Percentiles rank a stretch among this genome's conserved stretches.
Evolutionary conservation across 1,284 basidiomycete species (phyloP).

Genomic region (Exobasidium cylindrosporum): DNA sequence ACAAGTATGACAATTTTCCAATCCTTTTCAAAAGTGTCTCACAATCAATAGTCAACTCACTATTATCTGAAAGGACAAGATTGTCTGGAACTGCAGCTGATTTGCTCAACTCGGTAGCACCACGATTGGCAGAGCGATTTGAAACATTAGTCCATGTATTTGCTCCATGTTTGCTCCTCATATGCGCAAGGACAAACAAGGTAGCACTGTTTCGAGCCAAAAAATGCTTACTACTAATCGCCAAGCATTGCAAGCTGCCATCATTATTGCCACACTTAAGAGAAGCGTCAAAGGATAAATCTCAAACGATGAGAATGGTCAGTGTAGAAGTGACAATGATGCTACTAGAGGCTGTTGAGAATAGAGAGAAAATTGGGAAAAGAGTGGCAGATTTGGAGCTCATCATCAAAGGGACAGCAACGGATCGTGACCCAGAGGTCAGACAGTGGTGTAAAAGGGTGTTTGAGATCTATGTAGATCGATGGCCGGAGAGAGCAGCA

Average conservation of each 20-base stretch:
- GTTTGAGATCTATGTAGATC: conserved; percentile 55
- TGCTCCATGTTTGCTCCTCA: conserved; percentile 57
- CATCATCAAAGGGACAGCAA: conserved; percentile 56
- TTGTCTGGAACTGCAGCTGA: conserved; percentile 59
- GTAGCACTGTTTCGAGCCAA: conserved; percentile 59
- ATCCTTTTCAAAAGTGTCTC: conserved; percentile 28
- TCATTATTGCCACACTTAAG: conserved; percentile 54
- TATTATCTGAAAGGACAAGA: conserved; percentile 59
- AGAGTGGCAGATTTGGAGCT: conserved; percentile 55
- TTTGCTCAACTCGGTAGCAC: conserved; percentile 59
- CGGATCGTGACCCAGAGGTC: conserved; percentile 59
- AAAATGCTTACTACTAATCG: conserved; percentile 57
- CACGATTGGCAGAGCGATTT: conserved; percentile 56
- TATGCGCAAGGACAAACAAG: conserved; percentile 60
- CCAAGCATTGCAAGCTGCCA: conserved; percentile 56
- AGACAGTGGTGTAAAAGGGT: conserved; percentile 57
- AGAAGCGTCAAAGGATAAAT: conserved; percentile 57
- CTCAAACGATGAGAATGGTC: conserved; percentile 27
- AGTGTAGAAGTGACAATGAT: conserved; percentile 25
- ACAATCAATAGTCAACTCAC: conserved; percentile 31
- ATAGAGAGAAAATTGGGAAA: conserved; percentile 41
- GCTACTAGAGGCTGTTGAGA: conserved; percentile 51
- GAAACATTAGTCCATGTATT: conserved; percentile 57
- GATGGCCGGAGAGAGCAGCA: conserved; percentile 59
- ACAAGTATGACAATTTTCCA: conserved; percentile 35